Evolutionary conservation across 1,284 basidiomycete genomes (phyloP).

Genomic region (Stygiomarasmius scandens): DNA sequence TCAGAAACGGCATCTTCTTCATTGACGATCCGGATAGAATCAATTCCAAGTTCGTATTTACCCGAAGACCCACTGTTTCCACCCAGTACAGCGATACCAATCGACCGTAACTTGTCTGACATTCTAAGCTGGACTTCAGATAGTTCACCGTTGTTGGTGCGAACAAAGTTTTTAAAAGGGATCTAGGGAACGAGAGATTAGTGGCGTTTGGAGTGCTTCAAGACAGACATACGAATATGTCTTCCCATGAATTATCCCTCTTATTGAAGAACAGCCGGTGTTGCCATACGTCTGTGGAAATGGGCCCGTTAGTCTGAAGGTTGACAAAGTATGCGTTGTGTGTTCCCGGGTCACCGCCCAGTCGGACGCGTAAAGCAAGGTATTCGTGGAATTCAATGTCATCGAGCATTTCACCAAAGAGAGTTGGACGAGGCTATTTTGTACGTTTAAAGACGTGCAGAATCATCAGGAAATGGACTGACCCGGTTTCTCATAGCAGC

Average conservation of each 20-base stretch:
- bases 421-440: slow-evolving; percentile 14
- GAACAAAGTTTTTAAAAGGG: slow-evolving; percentile 79
- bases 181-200: no score
- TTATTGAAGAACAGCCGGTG: slow-evolving; percentile 77
- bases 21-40: slow-evolving; percentile 67
- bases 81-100: slow-evolving; percentile 84
- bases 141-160: slow-evolving; percentile 83
- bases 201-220: neutral
- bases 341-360: slow-evolving; percentile 69
- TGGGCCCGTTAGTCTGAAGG: slow-evolving; percentile 81
- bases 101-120: slow-evolving; percentile 75
- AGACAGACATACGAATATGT: slow-evolving; percentile 67
- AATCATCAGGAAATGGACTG: slow-evolving; percentile 15
- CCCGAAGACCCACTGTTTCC: slow-evolving; percentile 74
- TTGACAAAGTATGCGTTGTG: slow-evolving; percentile 86
- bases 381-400: slow-evolving; percentile 81
- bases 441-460: neutral
- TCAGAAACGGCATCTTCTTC: slow-evolving; percentile 41
- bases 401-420: slow-evolving; percentile 83
- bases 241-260: slow-evolving; percentile 80
- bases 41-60: slow-evolving; percentile 75
- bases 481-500: slow-evolving; percentile 86
- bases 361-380: slow-evolving; percentile 76
- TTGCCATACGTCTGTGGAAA: slow-evolving; percentile 85
- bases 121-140: slow-evolving; percentile 71